Percentiles rank a stretch among this genome's conserved stretches.
These are phyloP conservation scores for Arthrobotrys entomopaga DNA, from an alignment of 2,329 filamentous ascomycete species.

Conservation along the genomic window DNA sequence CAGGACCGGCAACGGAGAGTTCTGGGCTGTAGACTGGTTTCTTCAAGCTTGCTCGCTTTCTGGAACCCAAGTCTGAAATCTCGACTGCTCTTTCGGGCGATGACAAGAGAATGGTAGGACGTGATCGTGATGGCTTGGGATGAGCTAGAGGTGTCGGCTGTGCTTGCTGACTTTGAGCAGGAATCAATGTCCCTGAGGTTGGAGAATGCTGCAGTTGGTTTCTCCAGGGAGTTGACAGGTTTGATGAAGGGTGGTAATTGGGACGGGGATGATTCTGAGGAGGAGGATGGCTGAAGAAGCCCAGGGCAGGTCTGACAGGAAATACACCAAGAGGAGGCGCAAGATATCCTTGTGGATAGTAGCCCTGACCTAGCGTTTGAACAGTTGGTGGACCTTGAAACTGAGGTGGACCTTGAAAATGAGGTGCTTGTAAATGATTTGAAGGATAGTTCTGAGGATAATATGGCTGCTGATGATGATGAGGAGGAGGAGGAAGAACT, in stretches of 20 bases:
- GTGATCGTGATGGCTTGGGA: neutral
- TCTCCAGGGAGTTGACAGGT: too few species aligned
- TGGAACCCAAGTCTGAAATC: neutral
- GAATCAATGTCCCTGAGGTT: too few species aligned
- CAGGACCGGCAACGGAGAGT: neutral
- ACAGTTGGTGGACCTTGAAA: neutral
- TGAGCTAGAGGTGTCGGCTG: neutral
- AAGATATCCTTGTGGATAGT: neutral
- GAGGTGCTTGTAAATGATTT: neutral
- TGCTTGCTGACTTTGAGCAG: neutral
- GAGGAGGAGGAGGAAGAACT: too few species aligned
- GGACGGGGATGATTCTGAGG: neutral
- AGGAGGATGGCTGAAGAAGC: neutral
- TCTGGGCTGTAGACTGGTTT: neutral
- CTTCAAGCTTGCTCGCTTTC: slow-evolving; percentile 4
- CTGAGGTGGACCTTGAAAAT: neutral
- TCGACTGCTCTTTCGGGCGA: neutral
- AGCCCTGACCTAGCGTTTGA: neutral
- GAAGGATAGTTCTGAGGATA: neutral
- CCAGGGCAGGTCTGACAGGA: neutral
- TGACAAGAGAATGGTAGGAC: neutral
- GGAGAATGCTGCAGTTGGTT: too few species aligned
- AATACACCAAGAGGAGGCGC: neutral
- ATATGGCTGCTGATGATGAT: neutral
- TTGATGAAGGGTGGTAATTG: too few species aligned